phyloP scores from a whole-genome alignment of 1,139 yeast genomes.

The Sugiyamaella neomexicana region DNA sequence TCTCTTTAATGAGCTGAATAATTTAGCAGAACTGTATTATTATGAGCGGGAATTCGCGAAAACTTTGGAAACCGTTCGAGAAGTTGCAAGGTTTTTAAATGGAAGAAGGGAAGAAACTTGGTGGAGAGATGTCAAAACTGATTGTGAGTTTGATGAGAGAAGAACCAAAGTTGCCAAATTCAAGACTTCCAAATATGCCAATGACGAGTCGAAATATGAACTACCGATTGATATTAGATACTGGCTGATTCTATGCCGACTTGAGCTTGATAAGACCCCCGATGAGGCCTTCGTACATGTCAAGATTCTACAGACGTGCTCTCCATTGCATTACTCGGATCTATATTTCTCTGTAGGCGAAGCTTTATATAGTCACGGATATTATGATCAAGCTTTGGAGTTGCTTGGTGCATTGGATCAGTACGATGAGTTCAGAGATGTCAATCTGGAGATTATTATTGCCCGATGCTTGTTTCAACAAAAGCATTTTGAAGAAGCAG shows the following conservation, averaged over 20 bases:
- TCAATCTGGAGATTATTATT: slow-evolving; percentile 46
- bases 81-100: slow-evolving; percentile 82
- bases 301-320: slow-evolving; percentile 55
- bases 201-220: slow-evolving; percentile 34
- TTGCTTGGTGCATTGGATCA: slow-evolving; percentile 57
- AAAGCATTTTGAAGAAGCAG: slow-evolving; percentile 70
- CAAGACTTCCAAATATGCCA: slow-evolving; percentile 22
- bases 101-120: slow-evolving; percentile 66
- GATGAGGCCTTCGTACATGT: slow-evolving; percentile 76
- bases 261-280: slow-evolving; percentile 56
- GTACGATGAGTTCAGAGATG: slow-evolving; percentile 14
- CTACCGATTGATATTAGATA: slow-evolving; percentile 86
- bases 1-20: slow-evolving; percentile 87
- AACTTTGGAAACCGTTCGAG: slow-evolving; percentile 65
- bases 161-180: slow-evolving; percentile 38
- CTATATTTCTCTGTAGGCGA: slow-evolving; percentile 75
- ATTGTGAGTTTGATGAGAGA: slow-evolving; percentile 73
- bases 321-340: slow-evolving; percentile 66
- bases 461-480: slow-evolving; percentile 79
- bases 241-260: slow-evolving; percentile 71
- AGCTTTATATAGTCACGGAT: slow-evolving; percentile 65
- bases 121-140: slow-evolving; percentile 80
- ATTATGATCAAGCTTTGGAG: slow-evolving; percentile 69
- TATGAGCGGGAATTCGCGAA: slow-evolving; percentile 62
- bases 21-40: slow-evolving; percentile 73